A percentile compares a stretch with the other conserved stretches of the same genome.
Conservation (phyloP, 805 yeast species). For the Wickerhamiella galacta region DNA sequence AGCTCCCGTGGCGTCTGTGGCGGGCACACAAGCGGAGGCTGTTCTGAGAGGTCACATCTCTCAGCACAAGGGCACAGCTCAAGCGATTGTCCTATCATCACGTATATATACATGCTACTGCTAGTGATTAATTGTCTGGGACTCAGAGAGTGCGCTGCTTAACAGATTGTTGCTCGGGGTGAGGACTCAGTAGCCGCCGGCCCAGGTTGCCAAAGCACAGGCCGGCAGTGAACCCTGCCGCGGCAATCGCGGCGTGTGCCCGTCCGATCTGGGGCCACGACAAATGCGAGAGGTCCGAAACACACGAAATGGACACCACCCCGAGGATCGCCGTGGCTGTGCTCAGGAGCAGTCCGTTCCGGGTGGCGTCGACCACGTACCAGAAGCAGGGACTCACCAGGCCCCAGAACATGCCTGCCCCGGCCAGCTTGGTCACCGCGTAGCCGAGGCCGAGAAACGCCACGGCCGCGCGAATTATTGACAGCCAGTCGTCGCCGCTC, state of each 20-base stretch:
- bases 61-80: background rate
- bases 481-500: conserved; percentile 19
- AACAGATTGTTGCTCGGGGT: no score
- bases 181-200: conserved; percentile 17
- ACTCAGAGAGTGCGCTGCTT: background rate
- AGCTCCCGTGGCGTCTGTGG: conserved; percentile 45
- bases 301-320: conserved; percentile 10
- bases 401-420: conserved; percentile 23
- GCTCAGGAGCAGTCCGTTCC: conserved; percentile 23
- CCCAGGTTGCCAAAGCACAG: conserved; percentile 26
- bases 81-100: background rate
- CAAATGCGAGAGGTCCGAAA: conserved; percentile 9
- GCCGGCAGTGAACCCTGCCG: conserved; percentile 21
- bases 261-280: no score
- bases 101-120: no score
- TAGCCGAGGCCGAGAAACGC: conserved; percentile 25
- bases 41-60: conserved; percentile 15
- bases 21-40: conserved; percentile 28
- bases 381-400: conserved; percentile 26
- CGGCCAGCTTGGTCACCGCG: conserved; percentile 23
- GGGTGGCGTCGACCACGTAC: conserved; percentile 24
- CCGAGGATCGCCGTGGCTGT: conserved; percentile 20
- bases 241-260: conserved; percentile 13
- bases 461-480: conserved; percentile 25
- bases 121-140: background rate